Percentiles rank a stretch among this genome's conserved stretches.
These are phyloP conservation scores for Amanita rimosa DNA, from an alignment of 768 basidiomycete genomes.

Conservation along the genomic window DNA sequence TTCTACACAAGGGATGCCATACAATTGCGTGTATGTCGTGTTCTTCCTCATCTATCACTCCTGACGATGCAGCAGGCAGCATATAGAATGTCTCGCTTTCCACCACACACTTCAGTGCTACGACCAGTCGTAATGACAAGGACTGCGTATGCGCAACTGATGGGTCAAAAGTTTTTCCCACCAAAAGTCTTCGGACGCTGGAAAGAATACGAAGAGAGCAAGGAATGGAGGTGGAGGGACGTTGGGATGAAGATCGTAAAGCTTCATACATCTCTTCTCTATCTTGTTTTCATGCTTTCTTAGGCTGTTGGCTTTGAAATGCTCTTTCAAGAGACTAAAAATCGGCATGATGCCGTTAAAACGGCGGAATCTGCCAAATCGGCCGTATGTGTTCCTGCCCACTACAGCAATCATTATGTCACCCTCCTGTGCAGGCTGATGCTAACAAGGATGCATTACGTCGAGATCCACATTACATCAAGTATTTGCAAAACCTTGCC, in stretches of 20 bases:
- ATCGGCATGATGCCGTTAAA: slow-evolving; percentile 30
- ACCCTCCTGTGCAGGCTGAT: slow-evolving; percentile 31
- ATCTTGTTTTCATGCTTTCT: not conserved
- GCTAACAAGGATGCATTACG: slow-evolving; percentile 59
- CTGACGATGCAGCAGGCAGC: slow-evolving; percentile 42
- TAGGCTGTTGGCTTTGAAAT: slow-evolving; percentile 96
- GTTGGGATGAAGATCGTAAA: slow-evolving; percentile 88
- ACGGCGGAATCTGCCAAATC: slow-evolving; percentile 26
- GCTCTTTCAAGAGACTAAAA: slow-evolving; percentile 78
- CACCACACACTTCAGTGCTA: slow-evolving; percentile 55
- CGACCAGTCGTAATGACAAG: slow-evolving; percentile 70
- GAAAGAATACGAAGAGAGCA: slow-evolving; percentile 48
- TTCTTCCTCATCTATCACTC: not conserved
- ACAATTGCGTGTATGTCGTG: slow-evolving; percentile 64
- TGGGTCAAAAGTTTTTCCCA: slow-evolving; percentile 86
- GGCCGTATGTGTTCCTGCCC: slow-evolving; percentile 29
- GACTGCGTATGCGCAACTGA: slow-evolving; percentile 87
- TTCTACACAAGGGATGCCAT: slow-evolving; percentile 94
- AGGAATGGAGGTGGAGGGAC: slow-evolving; percentile 71
- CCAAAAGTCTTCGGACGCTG: slow-evolving; percentile 82
- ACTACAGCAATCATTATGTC: not conserved
- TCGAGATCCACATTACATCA: slow-evolving; percentile 53
- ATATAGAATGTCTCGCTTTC: slow-evolving; percentile 84
- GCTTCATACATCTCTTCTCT: slow-evolving; percentile 1
- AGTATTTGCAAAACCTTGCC: slow-evolving; percentile 58